Evolutionary conservation across 2,329 filamentous ascomycete species (phyloP), one percentile per base, ranked within the genome.

Genomic region (Berkeleyomyces rouxiae): DNA sequence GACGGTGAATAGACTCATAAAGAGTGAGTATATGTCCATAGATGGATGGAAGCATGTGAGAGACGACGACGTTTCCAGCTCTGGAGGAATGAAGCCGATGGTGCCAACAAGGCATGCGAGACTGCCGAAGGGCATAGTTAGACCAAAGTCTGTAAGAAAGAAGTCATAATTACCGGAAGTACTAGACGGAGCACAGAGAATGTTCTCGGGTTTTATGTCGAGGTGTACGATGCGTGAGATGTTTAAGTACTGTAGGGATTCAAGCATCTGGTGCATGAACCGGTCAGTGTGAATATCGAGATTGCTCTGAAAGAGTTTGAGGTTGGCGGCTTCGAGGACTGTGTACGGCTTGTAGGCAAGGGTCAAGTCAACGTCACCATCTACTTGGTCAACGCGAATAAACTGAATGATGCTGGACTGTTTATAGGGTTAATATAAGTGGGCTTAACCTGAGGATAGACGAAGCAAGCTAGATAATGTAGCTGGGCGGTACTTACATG

Each of bases 201-300:
- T 62, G 31, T 64, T 64, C 33, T 10, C 40, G 16, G 60, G 55
- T 23, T 64, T 64, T 46, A 64, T 62, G 33, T 64, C 63, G 39
- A 39, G 31, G 46, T 64, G 63, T 13, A 58, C 60, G 46, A 64
- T 39, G 11, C 40, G 13, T 11, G 7, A n/a, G 6, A 31, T 36
- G 16, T 40, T 36, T 2, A 64, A 36, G 31, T 60, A 64, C 9
- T 23, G 16, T 11, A 64, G 60, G 5, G 60, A 60, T 11, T 57
- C 49, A 6, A 62, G 46, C 44, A 64, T 60, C 42, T 64, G 57
- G 9, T 55, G 63, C 37, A 62, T 33, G 7, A 64, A 57, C 9
- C 51, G 63, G n/a, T 43, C n/a, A 7, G 36, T 59, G 10, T 55
- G 51, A 36, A 36, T 3, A 39, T 55, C n/a, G 51, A 55, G 33